Base-by-base conservation (phyloP, 257 asterid genomes). In the Sherardia arvensis region DNA sequence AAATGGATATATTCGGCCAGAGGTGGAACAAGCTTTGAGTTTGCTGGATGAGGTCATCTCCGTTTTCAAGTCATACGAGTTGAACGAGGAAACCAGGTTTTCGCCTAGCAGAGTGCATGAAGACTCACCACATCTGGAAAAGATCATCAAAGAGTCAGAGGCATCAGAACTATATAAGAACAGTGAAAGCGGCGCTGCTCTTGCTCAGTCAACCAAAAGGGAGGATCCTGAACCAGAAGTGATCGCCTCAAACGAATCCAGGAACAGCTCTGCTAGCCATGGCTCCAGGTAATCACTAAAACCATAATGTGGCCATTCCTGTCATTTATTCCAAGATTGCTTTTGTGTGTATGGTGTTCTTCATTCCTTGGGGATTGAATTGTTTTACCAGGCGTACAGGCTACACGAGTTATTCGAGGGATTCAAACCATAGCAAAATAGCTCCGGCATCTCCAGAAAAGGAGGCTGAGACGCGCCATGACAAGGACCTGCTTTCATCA, bases 41-140 rank as follows among this genome's bases (percentile, higher is more conserved):
- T 86, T 86, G 61, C 62, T 91, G 74, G 90, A 80, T 33, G 83
- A 76, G 81, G 85, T 80, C 15, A 86, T 86, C 48, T 68, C 78
- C 25, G 58, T 86, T 26, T 25, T 84, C 8, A 85, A 84, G 51
- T 84, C 74, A 66, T 62, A 70, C 62, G 66, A 79, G 11, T 59
- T 48, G 23, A 71, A 73, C 36, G 70, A 71, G 3, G 53, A 59
- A 47, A 63, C 64, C 14, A 64, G 25, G 22, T 65, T 57, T 62
- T 22, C 61, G 57, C 70, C 75, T 1, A 38, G 45, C 61, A 25
- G 56, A 30, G 30, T 40, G 48, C 28, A 15, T 3, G 77, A 68
- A 30, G 58, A 68, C n/a, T 43, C 65, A 20, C 28, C 38, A 8
- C 57, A 65, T 32, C 22, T 68, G 62, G 80, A 71, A 45, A 62